Conservation (phyloP, 257 asterid genomes). For the Leonotis leonurus region DNA sequence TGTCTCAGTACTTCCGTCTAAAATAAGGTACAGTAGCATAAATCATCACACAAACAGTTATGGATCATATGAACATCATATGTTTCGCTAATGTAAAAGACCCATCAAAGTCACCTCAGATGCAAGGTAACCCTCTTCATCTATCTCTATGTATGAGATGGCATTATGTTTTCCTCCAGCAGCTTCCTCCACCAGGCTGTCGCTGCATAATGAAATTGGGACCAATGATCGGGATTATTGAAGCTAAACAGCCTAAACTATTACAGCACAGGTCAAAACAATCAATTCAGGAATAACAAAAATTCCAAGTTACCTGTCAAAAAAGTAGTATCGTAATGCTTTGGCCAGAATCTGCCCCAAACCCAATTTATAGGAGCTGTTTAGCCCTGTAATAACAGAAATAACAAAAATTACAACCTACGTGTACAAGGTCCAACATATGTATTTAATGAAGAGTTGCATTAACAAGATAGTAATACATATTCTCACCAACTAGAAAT, state of each 20-base stretch:
- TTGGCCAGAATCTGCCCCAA: conserved; percentile 77
- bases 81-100: not conserved
- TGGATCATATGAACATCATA: not conserved
- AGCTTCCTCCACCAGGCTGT: conserved; percentile 75
- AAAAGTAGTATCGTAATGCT: conserved; percentile 65
- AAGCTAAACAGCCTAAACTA: not conserved
- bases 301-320: conserved; percentile 58
- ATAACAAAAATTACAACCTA: conserved; percentile 1
- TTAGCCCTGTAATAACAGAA: conserved; percentile 42
- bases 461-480: not conserved
- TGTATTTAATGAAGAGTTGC: not conserved
- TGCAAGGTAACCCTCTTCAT: conserved; percentile 63
- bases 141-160: conserved; percentile 37
- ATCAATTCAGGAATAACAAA: not conserved
- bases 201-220: conserved; percentile 47
- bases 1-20: conserved; percentile 94
- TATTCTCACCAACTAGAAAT: conserved; percentile 71
- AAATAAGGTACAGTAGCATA: conserved; percentile 1
- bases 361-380: conserved; percentile 57
- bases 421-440: not conserved
- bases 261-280: not conserved
- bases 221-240: not conserved
- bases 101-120: conserved; percentile 50
- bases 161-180: conserved; percentile 70
- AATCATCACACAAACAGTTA: conserved; percentile 10